phyloP scores from a whole-genome alignment of 495 filamentous ascomycete genomes.

The Talaromyces adpressus region DNA sequence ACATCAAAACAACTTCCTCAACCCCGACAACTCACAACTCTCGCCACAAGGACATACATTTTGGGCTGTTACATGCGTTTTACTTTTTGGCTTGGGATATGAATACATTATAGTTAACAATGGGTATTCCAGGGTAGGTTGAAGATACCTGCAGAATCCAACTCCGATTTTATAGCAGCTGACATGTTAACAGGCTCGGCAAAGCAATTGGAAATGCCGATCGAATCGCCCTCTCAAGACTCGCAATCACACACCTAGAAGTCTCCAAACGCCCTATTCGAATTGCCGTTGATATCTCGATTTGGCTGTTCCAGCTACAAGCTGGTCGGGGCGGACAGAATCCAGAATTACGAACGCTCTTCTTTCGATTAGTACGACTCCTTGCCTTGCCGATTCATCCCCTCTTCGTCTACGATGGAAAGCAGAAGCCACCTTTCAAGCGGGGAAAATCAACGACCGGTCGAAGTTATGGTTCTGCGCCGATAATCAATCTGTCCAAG shows the following conservation, averaged over 20 bases:
- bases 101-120: conserved; percentile 4
- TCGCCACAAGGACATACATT: not conserved
- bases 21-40: not conserved
- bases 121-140: conserved; percentile 32
- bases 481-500: conserved; percentile 58
- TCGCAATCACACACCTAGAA: conserved; percentile 70
- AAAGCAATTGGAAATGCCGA: conserved; percentile 78
- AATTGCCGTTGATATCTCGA: conserved; percentile 89
- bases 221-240: conserved; percentile 74
- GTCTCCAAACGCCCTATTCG: conserved; percentile 64
- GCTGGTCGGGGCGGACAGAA: conserved; percentile 81
- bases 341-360: conserved; percentile 85
- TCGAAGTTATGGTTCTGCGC: conserved; percentile 34
- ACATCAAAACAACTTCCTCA: not conserved
- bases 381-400: conserved; percentile 75
- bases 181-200: conserved; percentile 58
- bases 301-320: conserved; percentile 95
- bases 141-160: too few species aligned
- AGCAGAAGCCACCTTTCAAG: conserved; percentile 85
- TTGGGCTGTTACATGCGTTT: not conserved
- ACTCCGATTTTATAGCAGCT: not conserved
- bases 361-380: conserved; percentile 83
- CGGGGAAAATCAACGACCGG: conserved; percentile 49
- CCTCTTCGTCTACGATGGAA: conserved; percentile 93
- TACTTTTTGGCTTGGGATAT: not conserved